Conservation (phyloP, 192 early-diverging fungal genomes). For the Podila horticola region DNA sequence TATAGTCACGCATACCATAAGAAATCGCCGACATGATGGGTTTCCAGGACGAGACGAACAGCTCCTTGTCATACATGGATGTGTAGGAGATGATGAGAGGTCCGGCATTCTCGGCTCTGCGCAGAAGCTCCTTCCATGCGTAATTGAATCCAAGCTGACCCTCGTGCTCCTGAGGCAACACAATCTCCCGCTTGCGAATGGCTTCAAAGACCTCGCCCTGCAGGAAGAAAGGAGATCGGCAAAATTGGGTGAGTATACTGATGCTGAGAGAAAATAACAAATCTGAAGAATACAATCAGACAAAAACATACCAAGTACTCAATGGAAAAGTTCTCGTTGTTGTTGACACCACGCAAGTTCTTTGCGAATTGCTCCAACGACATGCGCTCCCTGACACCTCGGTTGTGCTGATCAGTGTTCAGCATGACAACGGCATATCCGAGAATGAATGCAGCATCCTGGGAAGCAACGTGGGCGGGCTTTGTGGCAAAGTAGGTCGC, state of each 20-base stretch:
- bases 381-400: conserved; percentile 91
- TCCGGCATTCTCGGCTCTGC: conserved; percentile 59
- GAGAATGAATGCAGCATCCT: conserved; percentile 88
- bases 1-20: conserved; percentile 65
- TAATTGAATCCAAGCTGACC: conserved; percentile 95
- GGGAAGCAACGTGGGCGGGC: conserved; percentile 75
- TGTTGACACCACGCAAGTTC: conserved; percentile 92
- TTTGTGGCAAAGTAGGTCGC: conserved; percentile 77
- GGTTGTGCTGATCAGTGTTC: conserved; percentile 99
- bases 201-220: conserved; percentile 79
- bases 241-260: conserved; percentile 10
- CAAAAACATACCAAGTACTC: conserved; percentile 75
- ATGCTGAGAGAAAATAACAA: background rate
- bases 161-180: conserved; percentile 97
- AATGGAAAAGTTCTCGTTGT: conserved; percentile 79
- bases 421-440: conserved; percentile 96
- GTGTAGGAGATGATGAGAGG: conserved; percentile 67
- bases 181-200: conserved; percentile 92
- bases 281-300: background rate
- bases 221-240: no score
- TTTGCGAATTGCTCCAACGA: conserved; percentile 87
- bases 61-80: conserved; percentile 78
- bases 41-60: conserved; percentile 81
- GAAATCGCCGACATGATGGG: conserved; percentile 81
- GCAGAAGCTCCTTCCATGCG: conserved; percentile 87